A percentile compares a stretch with the other conserved stretches of the same genome.
Conservation (phyloP, 2,329 filamentous ascomycete genomes). For the Talaromyces sp. region DNA sequence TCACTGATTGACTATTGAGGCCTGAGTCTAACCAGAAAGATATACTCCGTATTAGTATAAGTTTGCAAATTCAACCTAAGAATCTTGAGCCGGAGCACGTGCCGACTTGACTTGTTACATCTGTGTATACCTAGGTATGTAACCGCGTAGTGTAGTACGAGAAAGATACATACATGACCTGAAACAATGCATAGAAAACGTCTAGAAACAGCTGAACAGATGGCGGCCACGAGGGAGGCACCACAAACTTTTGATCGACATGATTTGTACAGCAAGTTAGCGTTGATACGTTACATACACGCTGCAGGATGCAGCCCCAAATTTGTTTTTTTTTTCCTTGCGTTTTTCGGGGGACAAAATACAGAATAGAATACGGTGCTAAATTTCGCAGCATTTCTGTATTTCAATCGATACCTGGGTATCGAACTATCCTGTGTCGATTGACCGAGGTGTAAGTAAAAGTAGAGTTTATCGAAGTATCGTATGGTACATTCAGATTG, state of each 20-base stretch:
- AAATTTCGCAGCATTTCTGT: not conserved
- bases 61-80: not conserved
- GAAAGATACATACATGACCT: not conserved
- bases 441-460: not conserved
- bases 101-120: not conserved
- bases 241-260: conserved; percentile 1
- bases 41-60: not conserved
- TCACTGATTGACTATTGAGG: not conserved
- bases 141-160: not conserved
- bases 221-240: conserved; percentile 17
- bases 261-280: not conserved
- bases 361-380: not conserved
- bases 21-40: not conserved
- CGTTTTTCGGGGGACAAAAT: not conserved
- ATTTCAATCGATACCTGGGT: not conserved
- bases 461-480: not conserved
- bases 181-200: conserved; percentile 3
- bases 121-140: no score
- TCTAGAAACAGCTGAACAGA: conserved; percentile 9
- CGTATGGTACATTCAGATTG: not conserved
- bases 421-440: not conserved
- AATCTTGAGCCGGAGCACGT: not conserved
- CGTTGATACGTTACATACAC: not conserved
- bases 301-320: not conserved
- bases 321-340: no score